Base-by-base conservation (phyloP, 164 flowering plant genomes). In the Vitis labrusca region DNA sequence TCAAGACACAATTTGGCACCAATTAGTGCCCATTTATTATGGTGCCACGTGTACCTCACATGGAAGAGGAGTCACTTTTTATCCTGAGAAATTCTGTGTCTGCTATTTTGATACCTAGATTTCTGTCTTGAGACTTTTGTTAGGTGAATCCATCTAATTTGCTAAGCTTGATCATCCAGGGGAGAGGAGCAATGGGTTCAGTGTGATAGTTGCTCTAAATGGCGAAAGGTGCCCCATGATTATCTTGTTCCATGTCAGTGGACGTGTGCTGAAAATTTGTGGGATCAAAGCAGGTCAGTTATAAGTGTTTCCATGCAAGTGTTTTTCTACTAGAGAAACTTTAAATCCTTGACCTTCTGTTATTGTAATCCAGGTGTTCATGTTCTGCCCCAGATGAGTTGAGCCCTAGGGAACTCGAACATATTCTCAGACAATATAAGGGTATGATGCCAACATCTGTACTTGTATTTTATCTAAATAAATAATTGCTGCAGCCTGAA, bases 161-260 rank as follows among this genome's bases (percentile, higher is more conserved):
- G 5, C 57, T 49, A 48, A 16, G 47, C 14, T 70, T 30, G 58
- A 61, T 67, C 17, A 37, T 61, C 17, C 76, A 86, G 90, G 80
- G 82, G 50, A 68, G 79, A 79, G 54, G 86, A 86, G 79, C 98
- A 90, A 63, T 90, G 96, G 95, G 78, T 71, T 65, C 91, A 87
- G 65, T 90, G 96, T 73, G 91, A 88, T 71, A 77, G 68, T 65
- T 93, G 98, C 79, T 83, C 79, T 15, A 93, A 88, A 77, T 93
- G 98, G 98, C 84, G 98, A 70, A 88, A 82, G 78, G 66, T 93
- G 65, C 98, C 96, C 5, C 71, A 65, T 54, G 87, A 89, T 85
- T 71, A 82, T 59, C 86, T 88, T 58, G 84, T 91, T 71, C 93
- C 97, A 58, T 67, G 91, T 13, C 81, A 73, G 65, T 91, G 96